These are phyloP conservation scores for Cystofilobasidium ferigula DNA, from an alignment of 768 basidiomycete species.

Conservation along the genomic window DNA sequence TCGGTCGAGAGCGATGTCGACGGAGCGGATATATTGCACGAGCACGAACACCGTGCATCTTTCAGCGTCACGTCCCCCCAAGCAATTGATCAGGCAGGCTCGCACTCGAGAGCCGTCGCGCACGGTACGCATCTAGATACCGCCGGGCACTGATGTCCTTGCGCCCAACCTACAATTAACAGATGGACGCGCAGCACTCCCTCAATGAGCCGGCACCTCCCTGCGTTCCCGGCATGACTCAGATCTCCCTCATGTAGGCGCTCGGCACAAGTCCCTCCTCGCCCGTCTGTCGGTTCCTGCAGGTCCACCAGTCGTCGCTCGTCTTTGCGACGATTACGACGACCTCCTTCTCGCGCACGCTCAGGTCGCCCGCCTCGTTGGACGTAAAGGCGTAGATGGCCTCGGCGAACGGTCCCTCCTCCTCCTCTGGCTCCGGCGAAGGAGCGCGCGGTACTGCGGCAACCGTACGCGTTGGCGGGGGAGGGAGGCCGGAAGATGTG, in stretches of 20 bases:
- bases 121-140: no score
- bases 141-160: no score
- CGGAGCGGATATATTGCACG: no score
- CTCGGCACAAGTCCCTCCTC: slow-evolving; percentile 20
- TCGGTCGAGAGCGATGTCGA: no score
- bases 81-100: no score
- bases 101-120: no score
- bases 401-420: slow-evolving; percentile 4
- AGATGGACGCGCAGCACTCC: no score
- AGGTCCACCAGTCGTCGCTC: slow-evolving; percentile 25
- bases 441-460: neutral
- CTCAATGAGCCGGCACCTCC: no score
- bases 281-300: slow-evolving; percentile 13
- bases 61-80: no score
- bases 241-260: slow-evolving; percentile 25
- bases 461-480: slow-evolving; percentile 18
- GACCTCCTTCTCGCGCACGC: slow-evolving; percentile 16
- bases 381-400: neutral
- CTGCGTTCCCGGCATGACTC: neutral
- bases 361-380: slow-evolving; percentile 19
- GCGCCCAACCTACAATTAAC: no score
- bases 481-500: slow-evolving; percentile 7
- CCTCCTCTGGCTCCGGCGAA: slow-evolving; percentile 12
- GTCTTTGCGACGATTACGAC: slow-evolving; percentile 23
- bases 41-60: no score